Conservation (phyloP, 148 eudicot genomes). For the Fagopyrum esculentum region DNA sequence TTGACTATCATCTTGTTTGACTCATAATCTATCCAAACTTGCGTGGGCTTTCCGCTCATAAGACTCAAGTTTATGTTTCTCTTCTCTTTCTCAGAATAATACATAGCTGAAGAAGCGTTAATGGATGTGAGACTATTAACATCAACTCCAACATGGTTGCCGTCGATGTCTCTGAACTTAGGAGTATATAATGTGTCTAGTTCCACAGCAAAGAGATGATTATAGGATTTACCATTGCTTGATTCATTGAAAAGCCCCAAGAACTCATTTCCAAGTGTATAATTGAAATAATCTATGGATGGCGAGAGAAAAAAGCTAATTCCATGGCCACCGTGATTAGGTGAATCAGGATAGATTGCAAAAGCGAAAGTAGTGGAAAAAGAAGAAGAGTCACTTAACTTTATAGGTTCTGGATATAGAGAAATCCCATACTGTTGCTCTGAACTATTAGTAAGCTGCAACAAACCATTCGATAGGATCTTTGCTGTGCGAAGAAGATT, state of each 20-base stretch:
- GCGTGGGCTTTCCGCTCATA: slow-evolving; percentile 1
- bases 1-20: background rate
- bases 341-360: background rate
- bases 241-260: background rate
- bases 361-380: background rate
- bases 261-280: background rate
- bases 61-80: slow-evolving; percentile 1
- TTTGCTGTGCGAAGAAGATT: slow-evolving; percentile 6
- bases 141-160: slow-evolving; percentile 8
- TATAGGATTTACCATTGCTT: background rate
- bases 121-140: slow-evolving; percentile 3
- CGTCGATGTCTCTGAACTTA: background rate
- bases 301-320: background rate
- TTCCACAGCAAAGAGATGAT: slow-evolving; percentile 8
- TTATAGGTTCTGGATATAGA: slow-evolving; percentile 8
- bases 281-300: background rate
- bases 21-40: slow-evolving; percentile 9
- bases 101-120: background rate
- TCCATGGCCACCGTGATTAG: slow-evolving; percentile 1
- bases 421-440: background rate
- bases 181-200: slow-evolving; percentile 2
- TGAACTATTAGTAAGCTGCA: slow-evolving; percentile 11
- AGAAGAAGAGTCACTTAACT: background rate
- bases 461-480: slow-evolving; percentile 6
- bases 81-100: background rate